Base-by-base conservation (phyloP, 306 rosid species). In the Gillenia trifoliata region DNA sequence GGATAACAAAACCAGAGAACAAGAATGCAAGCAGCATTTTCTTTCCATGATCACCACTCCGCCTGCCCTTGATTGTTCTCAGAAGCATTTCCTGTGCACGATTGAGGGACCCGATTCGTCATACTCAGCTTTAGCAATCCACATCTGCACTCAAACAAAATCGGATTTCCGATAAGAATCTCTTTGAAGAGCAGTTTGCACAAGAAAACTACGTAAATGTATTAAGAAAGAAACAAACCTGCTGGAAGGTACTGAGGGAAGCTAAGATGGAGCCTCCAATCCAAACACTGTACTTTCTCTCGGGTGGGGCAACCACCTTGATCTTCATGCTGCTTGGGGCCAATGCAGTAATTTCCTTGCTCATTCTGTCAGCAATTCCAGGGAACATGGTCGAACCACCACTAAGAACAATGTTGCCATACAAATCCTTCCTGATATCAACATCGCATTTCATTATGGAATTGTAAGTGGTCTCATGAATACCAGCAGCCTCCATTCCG, bases 261-360 rank as follows among this genome's bases (percentile, higher is more conserved):
- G 83, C 83, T 40, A 75, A 70, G 77, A 80, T 80, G 64, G 83
- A 80, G 69, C 83, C 83, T 80, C 83, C 83, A 15, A 80, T 80
- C 83, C 83, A 80, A 52, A 75, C 83, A 54, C 83, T 80, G 67
- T 80, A 80, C 76, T 80, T 80, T 77, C 83, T 75, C 64, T 75
- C 83, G 15, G 83, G 83, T 6, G 80, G 83, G 3, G 83, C 83
- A 70, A 80, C 83, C 9, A 80, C 83, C 83, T 80, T 80, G 41
- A 80, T 80, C 73, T 80, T 80, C 83, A 80, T 80, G 80, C 80
- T 80, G 76, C 83, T 80, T 1, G 83, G 83, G 34, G 83, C 83
- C 64, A 75, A 52, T 4, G 83, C 80, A 8, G 83, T 63, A 60
- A 80, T 80, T 72, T 80, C 83, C 83, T 80, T 80, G 64, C 83